Evolutionary conservation across 176 grass and related monocot species (phyloP).

Genomic region (Cocos nucifera): DNA sequence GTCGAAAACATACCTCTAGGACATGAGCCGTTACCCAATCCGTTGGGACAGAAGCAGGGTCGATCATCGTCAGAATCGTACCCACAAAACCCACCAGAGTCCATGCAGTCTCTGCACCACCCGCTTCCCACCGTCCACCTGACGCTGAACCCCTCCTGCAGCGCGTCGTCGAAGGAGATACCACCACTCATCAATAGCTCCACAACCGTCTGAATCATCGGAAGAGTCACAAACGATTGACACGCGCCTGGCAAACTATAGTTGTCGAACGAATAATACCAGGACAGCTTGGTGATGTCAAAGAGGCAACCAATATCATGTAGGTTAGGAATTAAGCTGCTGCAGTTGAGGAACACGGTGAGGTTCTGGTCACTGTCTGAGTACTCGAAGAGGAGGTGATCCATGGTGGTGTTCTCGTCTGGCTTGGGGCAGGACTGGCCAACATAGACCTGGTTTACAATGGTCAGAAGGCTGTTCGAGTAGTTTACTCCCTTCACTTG

Average conservation of each 20-base stretch:
- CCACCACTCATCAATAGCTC: background rate
- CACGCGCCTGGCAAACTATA: background rate
- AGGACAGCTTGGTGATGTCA: no score
- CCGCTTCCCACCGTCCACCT: background rate
- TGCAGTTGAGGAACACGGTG: slow-evolving; percentile 1
- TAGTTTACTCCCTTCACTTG: background rate
- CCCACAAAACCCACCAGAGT: background rate
- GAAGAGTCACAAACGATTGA: background rate
- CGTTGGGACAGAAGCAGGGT: background rate
- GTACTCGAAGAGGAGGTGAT: background rate
- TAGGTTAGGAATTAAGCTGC: background rate
- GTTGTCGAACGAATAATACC: background rate
- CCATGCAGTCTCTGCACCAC: background rate
- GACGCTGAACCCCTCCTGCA: background rate
- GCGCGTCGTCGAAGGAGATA: background rate
- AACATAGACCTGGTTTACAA: background rate
- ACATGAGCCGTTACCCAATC: background rate
- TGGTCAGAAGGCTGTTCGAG: background rate
- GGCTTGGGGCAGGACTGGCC: fast-evolving
- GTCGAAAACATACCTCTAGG: no score
- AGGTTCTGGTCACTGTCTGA: slow-evolving; percentile 1
- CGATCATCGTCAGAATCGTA: background rate
- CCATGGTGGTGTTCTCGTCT: background rate
- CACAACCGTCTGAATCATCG: background rate
- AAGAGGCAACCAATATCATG: background rate